Percentiles rank a stretch among this genome's conserved stretches.
Conservation (phyloP, 1,284 basidiomycete species). For the Pseudozyma flocculosa region DNA sequence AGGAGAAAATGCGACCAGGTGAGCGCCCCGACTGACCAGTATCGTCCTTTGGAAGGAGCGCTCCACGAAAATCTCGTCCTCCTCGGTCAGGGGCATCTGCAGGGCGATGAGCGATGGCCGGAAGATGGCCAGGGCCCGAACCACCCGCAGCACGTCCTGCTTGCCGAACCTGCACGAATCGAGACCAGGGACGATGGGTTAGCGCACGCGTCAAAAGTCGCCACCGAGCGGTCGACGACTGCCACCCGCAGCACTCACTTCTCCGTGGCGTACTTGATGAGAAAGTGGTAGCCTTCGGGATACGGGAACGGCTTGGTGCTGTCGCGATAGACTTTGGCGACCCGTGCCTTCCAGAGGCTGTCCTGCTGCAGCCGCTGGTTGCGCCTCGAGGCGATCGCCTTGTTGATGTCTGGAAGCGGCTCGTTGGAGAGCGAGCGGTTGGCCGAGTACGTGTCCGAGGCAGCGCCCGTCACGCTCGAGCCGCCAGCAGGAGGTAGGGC, state of each 20-base stretch:
- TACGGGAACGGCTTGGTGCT: constrained; percentile 51
- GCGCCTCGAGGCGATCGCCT: constrained; percentile 29
- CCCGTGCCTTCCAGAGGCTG: constrained; percentile 50
- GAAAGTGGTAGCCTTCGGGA: constrained; percentile 56
- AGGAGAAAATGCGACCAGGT: too few relatives aligned
- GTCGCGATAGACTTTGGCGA: constrained; percentile 50
- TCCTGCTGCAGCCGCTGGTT: constrained; percentile 34
- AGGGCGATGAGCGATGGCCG: constrained; percentile 91
- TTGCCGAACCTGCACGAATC: constrained; percentile 77
- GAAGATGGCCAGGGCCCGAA: constrained; percentile 89
- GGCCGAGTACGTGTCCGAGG: background rate
- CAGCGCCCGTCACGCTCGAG: background rate
- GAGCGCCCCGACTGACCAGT: constrained; percentile 65
- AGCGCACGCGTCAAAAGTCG: too few relatives aligned
- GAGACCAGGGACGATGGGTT: too few relatives aligned
- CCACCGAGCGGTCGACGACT: too few relatives aligned
- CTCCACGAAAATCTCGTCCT: constrained; percentile 72
- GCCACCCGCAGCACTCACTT: constrained; percentile 36
- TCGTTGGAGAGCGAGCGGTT: constrained; percentile 27
- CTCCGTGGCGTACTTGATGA: constrained; percentile 54
- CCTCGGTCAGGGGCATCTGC: constrained; percentile 62
- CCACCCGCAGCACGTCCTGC: constrained; percentile 88
- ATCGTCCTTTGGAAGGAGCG: constrained; percentile 90
- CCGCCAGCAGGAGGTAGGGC: background rate
- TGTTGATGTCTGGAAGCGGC: constrained; percentile 31